Evolutionary conservation across 257 asterid species (phyloP).

Genomic region (Solanum lignicaule): DNA sequence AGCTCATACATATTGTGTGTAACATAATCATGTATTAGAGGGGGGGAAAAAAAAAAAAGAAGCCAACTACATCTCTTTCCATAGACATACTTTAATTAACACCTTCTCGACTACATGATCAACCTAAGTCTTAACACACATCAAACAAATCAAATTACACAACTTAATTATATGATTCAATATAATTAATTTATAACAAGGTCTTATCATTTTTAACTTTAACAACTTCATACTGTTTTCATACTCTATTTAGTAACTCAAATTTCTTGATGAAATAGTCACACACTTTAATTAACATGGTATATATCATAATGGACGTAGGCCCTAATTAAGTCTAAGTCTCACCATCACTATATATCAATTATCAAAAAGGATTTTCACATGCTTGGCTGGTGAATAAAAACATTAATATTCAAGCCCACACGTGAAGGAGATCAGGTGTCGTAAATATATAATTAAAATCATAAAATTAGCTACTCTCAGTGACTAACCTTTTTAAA

Average conservation of each 20-base stretch:
- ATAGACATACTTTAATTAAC: neutral
- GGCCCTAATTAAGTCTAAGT: neutral
- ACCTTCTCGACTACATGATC: constrained; percentile 6
- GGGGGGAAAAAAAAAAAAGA: neutral
- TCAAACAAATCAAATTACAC: neutral
- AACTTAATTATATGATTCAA: neutral
- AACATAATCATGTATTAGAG: neutral
- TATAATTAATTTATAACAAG: neutral
- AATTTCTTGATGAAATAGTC: neutral
- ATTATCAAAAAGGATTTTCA: neutral
- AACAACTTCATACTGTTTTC: neutral
- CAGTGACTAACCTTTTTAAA: neutral
- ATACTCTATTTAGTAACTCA: neutral
- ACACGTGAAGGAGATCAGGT: neutral
- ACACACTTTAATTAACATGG: neutral
- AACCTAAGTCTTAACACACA: constrained; percentile 7
- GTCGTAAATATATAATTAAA: neutral
- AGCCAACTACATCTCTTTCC: neutral
- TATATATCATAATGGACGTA: neutral
- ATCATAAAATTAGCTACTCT: neutral
- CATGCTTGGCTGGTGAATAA: neutral
- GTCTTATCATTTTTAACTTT: neutral
- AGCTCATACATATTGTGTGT: neutral
- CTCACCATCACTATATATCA: neutral
- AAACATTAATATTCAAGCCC: neutral